Conservation (phyloP, 2,329 filamentous ascomycete genomes). For the Claviceps lovelessii region DNA sequence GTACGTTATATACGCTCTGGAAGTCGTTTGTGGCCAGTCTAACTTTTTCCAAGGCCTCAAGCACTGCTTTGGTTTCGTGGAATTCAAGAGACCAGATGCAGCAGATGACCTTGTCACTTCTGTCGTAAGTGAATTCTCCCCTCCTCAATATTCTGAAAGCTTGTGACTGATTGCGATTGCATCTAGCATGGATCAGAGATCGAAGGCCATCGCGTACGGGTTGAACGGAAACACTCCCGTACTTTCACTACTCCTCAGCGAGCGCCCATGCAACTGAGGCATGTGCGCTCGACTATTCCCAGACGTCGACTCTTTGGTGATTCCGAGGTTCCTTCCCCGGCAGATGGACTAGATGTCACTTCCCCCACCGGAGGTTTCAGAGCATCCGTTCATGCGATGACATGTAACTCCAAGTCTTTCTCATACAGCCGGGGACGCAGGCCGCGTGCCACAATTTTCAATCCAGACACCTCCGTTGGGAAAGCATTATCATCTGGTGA, state of each 20-base stretch:
- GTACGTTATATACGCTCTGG: neutral
- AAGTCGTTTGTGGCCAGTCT: conserved; percentile 2
- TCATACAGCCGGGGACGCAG: conserved; percentile 1
- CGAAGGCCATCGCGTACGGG: conserved; percentile 19
- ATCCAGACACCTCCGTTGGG: conserved; percentile 1
- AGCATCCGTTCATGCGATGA: neutral
- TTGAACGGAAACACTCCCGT: conserved; percentile 23
- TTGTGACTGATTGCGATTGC: conserved; percentile 3
- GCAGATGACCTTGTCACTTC: conserved; percentile 22
- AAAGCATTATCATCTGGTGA: conserved; percentile 1
- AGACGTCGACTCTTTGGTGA: neutral
- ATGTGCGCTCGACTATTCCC: conserved; percentile 5
- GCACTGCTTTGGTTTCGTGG: conserved; percentile 23
- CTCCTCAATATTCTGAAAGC: neutral
- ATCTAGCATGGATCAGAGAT: conserved; percentile 20
- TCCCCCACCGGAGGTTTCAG: conserved; percentile 1
- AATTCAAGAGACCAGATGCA: conserved; percentile 23
- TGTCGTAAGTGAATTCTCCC: conserved; percentile 19
- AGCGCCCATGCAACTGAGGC: neutral
- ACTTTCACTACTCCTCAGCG: conserved; percentile 10
- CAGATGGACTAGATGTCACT: neutral
- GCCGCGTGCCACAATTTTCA: conserved; percentile 7
- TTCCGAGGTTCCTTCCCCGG: neutral
- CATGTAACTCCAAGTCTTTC: neutral
- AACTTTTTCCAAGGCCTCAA: conserved; percentile 9